phyloP scores from a whole-genome alignment of 75 land plant species.

The Selaginella tamariscina region DNA sequence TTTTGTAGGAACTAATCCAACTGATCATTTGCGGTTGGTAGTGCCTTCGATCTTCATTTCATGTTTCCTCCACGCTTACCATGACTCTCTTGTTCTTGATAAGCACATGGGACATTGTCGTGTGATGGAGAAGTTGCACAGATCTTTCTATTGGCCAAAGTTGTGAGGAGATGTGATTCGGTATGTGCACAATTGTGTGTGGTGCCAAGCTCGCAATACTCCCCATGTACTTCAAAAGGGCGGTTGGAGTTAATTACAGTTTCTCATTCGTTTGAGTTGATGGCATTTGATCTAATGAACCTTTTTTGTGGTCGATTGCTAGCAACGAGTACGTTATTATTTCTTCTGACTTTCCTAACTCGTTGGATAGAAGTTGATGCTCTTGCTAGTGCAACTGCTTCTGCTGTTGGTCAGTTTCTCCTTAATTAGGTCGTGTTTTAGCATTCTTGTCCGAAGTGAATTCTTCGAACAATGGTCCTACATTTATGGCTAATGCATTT shows the following conservation, averaged over 20 bases:
- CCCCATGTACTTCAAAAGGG: not conserved
- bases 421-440: not conserved
- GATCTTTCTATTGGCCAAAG: not conserved
- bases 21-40: not conserved
- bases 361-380: not conserved
- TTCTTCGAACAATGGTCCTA: not conserved
- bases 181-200: not conserved
- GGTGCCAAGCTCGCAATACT: not conserved
- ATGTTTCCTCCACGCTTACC: not conserved
- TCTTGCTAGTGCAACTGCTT: not conserved
- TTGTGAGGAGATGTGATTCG: not conserved
- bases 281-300: not conserved
- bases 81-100: not conserved
- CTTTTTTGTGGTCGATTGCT: not conserved
- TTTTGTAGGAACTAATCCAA: not conserved
- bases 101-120: not conserved
- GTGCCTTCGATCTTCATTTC: not conserved
- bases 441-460: not conserved
- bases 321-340: not conserved
- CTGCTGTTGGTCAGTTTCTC: not conserved
- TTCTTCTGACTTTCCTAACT: not conserved
- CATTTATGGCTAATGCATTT: not conserved
- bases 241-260: not conserved
- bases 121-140: not conserved
- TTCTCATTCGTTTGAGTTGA: not conserved